Evolutionary conservation across 1,139 yeast species (phyloP).

Genomic region (Pichia sp.): DNA sequence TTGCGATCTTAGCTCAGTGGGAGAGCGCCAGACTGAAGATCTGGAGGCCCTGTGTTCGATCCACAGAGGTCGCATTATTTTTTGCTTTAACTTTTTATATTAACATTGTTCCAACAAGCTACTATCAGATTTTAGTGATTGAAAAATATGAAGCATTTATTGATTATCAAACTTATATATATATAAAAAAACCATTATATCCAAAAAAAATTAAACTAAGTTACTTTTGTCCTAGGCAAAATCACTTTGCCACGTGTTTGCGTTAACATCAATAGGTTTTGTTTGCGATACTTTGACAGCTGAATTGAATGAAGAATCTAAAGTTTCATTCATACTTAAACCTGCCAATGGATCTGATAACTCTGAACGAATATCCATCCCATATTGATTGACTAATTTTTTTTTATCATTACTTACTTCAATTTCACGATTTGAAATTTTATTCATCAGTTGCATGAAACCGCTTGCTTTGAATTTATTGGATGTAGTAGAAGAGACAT

Average conservation of each 20-base stretch:
- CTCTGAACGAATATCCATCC: constrained; percentile 8
- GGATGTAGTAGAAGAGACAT: constrained; percentile 22
- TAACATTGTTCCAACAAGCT: too few species aligned
- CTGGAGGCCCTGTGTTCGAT: constrained; percentile 94
- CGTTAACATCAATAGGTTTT: constrained; percentile 1
- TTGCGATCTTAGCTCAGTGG: constrained; percentile 77
- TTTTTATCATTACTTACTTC: constrained; percentile 26
- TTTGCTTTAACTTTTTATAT: neutral
- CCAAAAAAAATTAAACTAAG: too few species aligned
- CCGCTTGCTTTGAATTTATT: constrained; percentile 29
- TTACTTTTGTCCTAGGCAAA: constrained; percentile 1
- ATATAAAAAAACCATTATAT: too few species aligned
- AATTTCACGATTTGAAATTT: constrained; percentile 28
- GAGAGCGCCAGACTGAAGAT: constrained; percentile 90
- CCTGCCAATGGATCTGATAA: constrained; percentile 6
- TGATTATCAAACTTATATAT: too few species aligned
- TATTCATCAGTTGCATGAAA: constrained; percentile 29
- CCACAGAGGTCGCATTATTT: constrained; percentile 73
- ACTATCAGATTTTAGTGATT: too few species aligned
- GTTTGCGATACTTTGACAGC: constrained; percentile 8
- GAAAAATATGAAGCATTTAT: too few species aligned
- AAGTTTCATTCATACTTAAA: neutral
- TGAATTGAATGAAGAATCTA: constrained; percentile 8
- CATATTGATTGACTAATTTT: constrained; percentile 24
- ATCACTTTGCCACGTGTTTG: constrained; percentile 12